Base-by-base conservation (phyloP, 768 basidiomycete species). In the Neoboletus subvelutipes region DNA sequence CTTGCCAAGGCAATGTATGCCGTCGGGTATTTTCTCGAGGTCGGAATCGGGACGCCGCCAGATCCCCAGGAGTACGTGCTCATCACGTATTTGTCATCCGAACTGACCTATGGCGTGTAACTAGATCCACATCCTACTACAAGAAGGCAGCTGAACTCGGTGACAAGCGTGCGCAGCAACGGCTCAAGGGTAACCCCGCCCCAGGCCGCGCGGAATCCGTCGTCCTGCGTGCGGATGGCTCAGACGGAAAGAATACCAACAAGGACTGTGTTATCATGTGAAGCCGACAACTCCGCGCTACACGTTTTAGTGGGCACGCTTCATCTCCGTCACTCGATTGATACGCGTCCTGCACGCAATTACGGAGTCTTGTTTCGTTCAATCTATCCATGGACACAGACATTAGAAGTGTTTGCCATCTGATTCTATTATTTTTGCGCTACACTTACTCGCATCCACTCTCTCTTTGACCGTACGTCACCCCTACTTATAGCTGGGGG, bases 1-100 rank as follows among this genome's bases (percentile, higher is more conserved):
- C 80, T 99, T 15, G 83, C 86, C 5, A 99, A 99, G 72, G 97
- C 97, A 12, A 91, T 97, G 86, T 99, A 99, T 64, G 97, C 95
- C 22, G 88, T 95, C 1, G 97, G 97, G 2, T 99, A 99, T 77
- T 99, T 99, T 72, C 82, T 88, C 61, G 96, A 99, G 76, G 93
- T 96, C 45, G 96, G 95, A 39, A 92, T 94, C 57, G 92, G 92
- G 41, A 91, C 89, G 42, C 67, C 80, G 50, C 78, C 83, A 28
- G 85, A 84, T 74, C 75, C 81, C 65, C 73, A 78, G 50, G 87
- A 92, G 84, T 92, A 67, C 63, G 87, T 80, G 20, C 36, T 51
- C 51, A 58, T 54, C 56, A 33, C 49, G 17, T 50, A 53, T 54
- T n/a, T 29, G 45, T 56, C 39, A 37, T 50, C 42, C 5, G 17